Percentiles rank a stretch among this genome's conserved stretches.
Evolutionary conservation across 2,329 filamentous ascomycete genomes (phyloP).

Genomic region (Chalara sp.): DNA sequence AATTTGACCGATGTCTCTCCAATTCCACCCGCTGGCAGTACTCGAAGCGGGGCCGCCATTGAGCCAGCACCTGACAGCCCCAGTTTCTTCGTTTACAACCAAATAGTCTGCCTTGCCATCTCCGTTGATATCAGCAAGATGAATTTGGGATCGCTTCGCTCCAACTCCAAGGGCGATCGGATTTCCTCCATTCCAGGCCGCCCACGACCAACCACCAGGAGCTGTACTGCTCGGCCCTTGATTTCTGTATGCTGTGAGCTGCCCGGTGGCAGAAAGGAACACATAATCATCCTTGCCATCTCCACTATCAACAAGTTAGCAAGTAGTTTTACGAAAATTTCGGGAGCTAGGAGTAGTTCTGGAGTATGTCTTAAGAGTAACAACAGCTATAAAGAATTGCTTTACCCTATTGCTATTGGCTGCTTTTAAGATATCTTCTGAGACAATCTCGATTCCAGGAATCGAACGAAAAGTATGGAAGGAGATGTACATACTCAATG

Average conservation of each 20-base stretch:
- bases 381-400: no score
- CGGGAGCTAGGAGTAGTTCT: no score
- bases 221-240: not conserved
- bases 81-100: not conserved
- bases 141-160: not conserved
- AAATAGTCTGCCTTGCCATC: slow-evolving; percentile 10
- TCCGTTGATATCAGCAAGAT: slow-evolving; percentile 10
- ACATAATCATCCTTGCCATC: not conserved
- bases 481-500: no score
- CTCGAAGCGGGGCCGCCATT: not conserved
- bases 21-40: not conserved
- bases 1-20: not conserved
- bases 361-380: no score
- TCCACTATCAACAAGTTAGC: no score
- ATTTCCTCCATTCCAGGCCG: not conserved
- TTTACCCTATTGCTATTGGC: no score
- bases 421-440: no score
- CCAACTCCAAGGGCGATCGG: not conserved
- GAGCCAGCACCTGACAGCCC: slow-evolving; percentile 5
- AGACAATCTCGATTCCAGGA: no score
- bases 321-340: no score
- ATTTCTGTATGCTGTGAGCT: not conserved
- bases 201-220: not conserved
- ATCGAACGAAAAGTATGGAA: no score
- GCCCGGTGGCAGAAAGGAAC: not conserved